A percentile compares a stretch with the other conserved stretches of the same genome.
phyloP scores from a whole-genome alignment of 2,329 filamentous ascomycete species.

The Geosmithia flava region DNA sequence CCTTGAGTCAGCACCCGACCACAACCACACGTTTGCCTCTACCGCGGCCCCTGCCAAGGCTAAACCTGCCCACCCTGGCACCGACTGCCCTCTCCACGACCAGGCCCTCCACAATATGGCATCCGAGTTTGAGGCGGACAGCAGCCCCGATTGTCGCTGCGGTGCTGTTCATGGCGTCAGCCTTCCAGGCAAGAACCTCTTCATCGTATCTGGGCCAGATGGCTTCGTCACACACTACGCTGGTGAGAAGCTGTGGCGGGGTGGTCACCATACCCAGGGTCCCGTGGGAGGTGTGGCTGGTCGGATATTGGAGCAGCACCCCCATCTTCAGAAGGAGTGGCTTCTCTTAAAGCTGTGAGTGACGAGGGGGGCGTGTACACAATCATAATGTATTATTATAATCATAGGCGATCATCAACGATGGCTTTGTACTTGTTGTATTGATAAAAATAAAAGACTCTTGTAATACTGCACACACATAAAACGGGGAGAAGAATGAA shows the following conservation, averaged over 20 bases:
- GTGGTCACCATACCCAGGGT: slow-evolving; percentile 64
- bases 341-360: slow-evolving; percentile 37
- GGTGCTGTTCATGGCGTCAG: slow-evolving; percentile 7
- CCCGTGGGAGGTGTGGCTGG: slow-evolving; percentile 56
- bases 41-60: not conserved
- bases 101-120: slow-evolving; percentile 13
- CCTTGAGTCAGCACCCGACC: slow-evolving; percentile 1
- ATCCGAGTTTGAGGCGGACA: slow-evolving; percentile 16
- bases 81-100: slow-evolving; percentile 15
- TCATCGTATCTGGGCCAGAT: slow-evolving; percentile 84
- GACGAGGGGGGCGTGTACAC: too few species aligned
- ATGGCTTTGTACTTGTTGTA: not conserved
- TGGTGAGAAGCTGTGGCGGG: slow-evolving; percentile 64
- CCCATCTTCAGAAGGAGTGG: slow-evolving; percentile 27
- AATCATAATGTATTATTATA: not conserved
- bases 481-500: not conserved
- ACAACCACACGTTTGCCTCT: not conserved
- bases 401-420: not conserved
- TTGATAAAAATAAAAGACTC: not conserved
- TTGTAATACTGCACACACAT: not conserved
- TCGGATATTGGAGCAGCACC: slow-evolving; percentile 37
- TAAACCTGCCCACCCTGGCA: slow-evolving; percentile 5
- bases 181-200: slow-evolving; percentile 41
- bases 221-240: slow-evolving; percentile 77
- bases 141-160: slow-evolving; percentile 13